These are phyloP conservation scores for Leishmania lainsoni DNA, from an alignment of 208 protist species.

Conservation along the genomic window DNA sequence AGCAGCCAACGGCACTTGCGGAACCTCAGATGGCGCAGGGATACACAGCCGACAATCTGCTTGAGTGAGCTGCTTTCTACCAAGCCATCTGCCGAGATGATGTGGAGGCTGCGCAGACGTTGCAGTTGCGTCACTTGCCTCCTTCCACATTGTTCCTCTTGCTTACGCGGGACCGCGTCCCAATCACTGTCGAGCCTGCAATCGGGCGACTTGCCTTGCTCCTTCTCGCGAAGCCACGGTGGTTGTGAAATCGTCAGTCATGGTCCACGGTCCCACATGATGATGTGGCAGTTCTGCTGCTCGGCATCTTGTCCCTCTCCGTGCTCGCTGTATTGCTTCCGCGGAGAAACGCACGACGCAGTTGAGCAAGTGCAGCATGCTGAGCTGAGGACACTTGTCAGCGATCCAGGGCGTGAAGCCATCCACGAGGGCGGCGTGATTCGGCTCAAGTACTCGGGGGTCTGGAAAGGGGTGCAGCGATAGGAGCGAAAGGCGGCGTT, in stretches of 20 bases:
- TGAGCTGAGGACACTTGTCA: not conserved
- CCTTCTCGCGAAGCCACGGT: conserved; percentile 9
- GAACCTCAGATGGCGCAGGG: conserved; percentile 7
- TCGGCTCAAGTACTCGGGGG: conserved; percentile 6
- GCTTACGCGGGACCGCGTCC: too few species aligned
- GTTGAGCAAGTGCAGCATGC: too few species aligned
- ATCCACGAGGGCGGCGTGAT: not conserved
- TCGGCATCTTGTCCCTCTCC: not conserved
- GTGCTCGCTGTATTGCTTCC: too few species aligned
- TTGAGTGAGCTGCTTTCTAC: conserved; percentile 11
- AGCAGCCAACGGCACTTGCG: conserved; percentile 23
- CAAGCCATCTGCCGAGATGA: not conserved
- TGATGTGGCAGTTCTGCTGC: conserved; percentile 5
- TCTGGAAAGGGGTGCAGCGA: conserved; percentile 8
- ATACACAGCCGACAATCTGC: conserved; percentile 1
- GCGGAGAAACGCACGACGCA: too few species aligned
- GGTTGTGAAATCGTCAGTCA: conserved; percentile 1
- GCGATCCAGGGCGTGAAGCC: conserved; percentile 14
- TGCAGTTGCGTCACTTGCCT: conserved; percentile 9
- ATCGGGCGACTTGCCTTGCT: too few species aligned
- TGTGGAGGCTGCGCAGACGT: conserved; percentile 10
- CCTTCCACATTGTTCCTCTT: not conserved
- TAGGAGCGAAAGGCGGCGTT: not conserved
- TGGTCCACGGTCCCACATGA: not conserved
- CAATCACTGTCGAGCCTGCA: too few species aligned